Percentiles rank a stretch among this genome's conserved stretches.
Conservation (phyloP, 202 grass and related monocot genomes). For the Setaria italica region DNA sequence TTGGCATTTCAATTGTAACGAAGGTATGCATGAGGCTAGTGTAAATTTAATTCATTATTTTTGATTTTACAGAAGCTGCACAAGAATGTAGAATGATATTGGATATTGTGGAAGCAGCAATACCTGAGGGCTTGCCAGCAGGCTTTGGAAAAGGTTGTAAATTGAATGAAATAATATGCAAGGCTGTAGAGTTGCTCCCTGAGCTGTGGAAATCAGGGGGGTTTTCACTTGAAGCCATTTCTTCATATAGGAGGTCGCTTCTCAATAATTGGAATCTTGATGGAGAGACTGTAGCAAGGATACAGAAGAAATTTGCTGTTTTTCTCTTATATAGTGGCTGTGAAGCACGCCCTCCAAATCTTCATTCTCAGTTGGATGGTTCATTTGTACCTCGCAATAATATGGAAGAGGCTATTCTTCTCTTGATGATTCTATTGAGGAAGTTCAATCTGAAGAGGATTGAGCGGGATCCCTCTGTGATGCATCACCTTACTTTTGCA, state of each 20-base stretch:
- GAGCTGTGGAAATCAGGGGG: conserved; percentile 85
- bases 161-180: conserved; percentile 92
- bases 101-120: conserved; percentile 77
- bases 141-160: conserved; percentile 75
- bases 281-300: conserved; percentile 64
- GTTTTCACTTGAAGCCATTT: conserved; percentile 77
- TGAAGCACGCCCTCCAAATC: conserved; percentile 84
- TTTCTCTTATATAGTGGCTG: conserved; percentile 92
- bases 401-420: conserved; percentile 93
- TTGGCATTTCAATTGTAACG: background rate
- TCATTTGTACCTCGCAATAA: conserved; percentile 91
- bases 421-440: conserved; percentile 88
- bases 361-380: conserved; percentile 84
- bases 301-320: conserved; percentile 88
- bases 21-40: background rate
- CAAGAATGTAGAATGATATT: conserved; percentile 84
- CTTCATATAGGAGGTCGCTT: conserved; percentile 86
- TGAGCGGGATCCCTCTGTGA: conserved; percentile 71
- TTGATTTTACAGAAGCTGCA: conserved; percentile 79
- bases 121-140: conserved; percentile 68
- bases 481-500: conserved; percentile 88
- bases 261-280: conserved; percentile 87
- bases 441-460: conserved; percentile 83
- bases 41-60: conserved; percentile 46
- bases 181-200: conserved; percentile 84